These are phyloP conservation scores for Lobosporangium transversale DNA, from an alignment of 192 early-diverging fungal species.

Conservation along the genomic window DNA sequence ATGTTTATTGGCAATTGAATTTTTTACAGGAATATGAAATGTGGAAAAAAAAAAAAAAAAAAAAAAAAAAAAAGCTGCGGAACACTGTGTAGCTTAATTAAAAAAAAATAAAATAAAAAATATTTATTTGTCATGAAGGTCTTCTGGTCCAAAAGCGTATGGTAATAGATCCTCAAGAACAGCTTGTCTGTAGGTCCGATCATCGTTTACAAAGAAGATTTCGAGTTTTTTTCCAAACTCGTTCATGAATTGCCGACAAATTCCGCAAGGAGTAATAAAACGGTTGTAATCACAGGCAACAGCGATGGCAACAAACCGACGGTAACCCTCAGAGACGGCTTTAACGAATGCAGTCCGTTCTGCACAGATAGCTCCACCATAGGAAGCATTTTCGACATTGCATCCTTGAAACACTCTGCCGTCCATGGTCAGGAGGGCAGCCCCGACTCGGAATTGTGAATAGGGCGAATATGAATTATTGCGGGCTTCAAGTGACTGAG, in stretches of 20 bases:
- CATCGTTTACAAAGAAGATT: conserved; percentile 41
- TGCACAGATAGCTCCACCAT: conserved; percentile 87
- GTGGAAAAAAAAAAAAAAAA: too few relatives aligned
- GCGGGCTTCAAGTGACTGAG: conserved; percentile 60
- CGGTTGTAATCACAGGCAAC: conserved; percentile 55
- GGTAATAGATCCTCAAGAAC: conserved; percentile 34
- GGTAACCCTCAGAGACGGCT: conserved; percentile 85
- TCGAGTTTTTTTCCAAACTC: conserved; percentile 45
- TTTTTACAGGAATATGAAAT: too few relatives aligned
- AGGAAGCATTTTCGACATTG: conserved; percentile 92
- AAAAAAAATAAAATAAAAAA: too few relatives aligned
- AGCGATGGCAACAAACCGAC: conserved; percentile 44
- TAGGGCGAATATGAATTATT: conserved; percentile 85
- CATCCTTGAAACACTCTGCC: conserved; percentile 72
- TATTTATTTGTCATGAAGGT: background rate
- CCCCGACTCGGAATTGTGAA: conserved; percentile 90
- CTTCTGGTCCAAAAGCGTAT: conserved; percentile 40
- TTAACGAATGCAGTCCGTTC: conserved; percentile 90
- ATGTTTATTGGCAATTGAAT: too few relatives aligned
- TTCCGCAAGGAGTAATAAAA: conserved; percentile 33
- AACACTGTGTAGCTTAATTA: too few relatives aligned
- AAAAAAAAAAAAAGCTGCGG: too few relatives aligned
- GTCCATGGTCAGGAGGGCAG: conserved; percentile 73
- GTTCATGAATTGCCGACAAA: conserved; percentile 48
- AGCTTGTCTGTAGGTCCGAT: conserved; percentile 33